Percentiles rank a stretch among this genome's conserved stretches.
Evolutionary conservation across 1,284 basidiomycete genomes (phyloP).

Genomic region (Gomphus bonarii): DNA sequence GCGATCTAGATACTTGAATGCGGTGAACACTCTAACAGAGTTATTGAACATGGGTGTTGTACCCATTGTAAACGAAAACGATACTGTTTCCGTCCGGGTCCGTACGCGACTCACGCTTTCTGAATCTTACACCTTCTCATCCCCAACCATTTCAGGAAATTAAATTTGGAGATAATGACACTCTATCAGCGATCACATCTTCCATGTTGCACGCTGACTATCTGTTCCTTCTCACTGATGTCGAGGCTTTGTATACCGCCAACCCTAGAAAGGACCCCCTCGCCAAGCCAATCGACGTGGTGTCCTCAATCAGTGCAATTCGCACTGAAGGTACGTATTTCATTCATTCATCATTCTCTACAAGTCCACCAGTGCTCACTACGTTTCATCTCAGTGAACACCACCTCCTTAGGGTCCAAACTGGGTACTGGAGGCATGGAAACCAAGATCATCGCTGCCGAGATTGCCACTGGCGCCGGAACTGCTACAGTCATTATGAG

Average conservation of each 20-base stretch:
- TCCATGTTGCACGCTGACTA: constrained; percentile 98
- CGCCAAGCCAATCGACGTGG: constrained; percentile 74
- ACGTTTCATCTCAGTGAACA: constrained; percentile 54
- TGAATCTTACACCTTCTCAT: background rate
- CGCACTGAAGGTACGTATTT: constrained; percentile 58
- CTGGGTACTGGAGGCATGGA: constrained; percentile 99
- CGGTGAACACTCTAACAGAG: constrained; percentile 87
- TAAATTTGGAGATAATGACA: constrained; percentile 99
- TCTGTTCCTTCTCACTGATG: constrained; percentile 93
- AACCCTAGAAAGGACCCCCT: constrained; percentile 87
- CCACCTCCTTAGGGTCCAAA: constrained; percentile 82
- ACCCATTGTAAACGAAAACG: constrained; percentile 94
- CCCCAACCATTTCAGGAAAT: constrained; percentile 62
- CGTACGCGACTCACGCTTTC: constrained; percentile 22
- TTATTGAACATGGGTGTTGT: constrained; percentile 85
- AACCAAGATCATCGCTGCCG: constrained; percentile 96
- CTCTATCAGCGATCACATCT: constrained; percentile 91
- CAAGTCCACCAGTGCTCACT: background rate
- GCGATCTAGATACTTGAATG: constrained; percentile 90
- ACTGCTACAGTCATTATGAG: constrained; percentile 91
- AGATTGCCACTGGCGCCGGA: constrained; percentile 92
- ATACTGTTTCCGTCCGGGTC: constrained; percentile 90
- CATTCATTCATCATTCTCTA: background rate
- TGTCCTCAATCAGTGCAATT: constrained; percentile 76
- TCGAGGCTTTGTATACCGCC: constrained; percentile 91